Conservation (phyloP, 1,139 yeast species). For the Sugiyamaella pinicola region DNA sequence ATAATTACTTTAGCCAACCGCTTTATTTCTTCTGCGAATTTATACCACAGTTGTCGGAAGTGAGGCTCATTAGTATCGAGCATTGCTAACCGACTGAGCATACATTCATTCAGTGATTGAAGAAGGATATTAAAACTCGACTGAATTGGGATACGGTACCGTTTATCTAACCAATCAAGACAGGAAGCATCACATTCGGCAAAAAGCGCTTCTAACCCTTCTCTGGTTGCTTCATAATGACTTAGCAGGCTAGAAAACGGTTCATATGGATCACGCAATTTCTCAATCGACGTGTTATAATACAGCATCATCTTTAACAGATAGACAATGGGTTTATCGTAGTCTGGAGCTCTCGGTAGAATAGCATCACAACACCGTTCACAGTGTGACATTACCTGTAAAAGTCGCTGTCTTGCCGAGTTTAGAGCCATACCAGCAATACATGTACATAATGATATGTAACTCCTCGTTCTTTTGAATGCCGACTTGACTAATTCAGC, state of each 20-base stretch:
- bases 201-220: slow-evolving; percentile 5
- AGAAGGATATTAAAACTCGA: slow-evolving; percentile 11
- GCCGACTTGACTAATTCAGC: slow-evolving; percentile 15
- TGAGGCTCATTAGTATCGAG: slow-evolving; percentile 16
- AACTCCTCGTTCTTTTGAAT: slow-evolving; percentile 18
- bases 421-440: slow-evolving; percentile 25
- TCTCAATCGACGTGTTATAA: slow-evolving; percentile 13
- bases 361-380: slow-evolving; percentile 20
- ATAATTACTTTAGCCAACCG: slow-evolving; percentile 36
- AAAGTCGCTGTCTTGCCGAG: slow-evolving; percentile 19
- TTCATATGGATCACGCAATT: slow-evolving; percentile 15
- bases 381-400: slow-evolving; percentile 19
- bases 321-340: slow-evolving; percentile 20
- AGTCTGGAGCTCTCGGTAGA: slow-evolving; percentile 17
- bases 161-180: slow-evolving; percentile 14
- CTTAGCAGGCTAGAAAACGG: slow-evolving; percentile 14
- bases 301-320: slow-evolving; percentile 21
- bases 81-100: slow-evolving; percentile 18
- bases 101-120: slow-evolving; percentile 21
- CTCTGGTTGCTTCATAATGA: slow-evolving; percentile 11
- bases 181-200: slow-evolving; percentile 7
- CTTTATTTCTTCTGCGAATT: slow-evolving; percentile 17
- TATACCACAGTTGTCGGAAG: slow-evolving; percentile 18
- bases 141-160: slow-evolving; percentile 17
- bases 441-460: slow-evolving; percentile 21